Evolutionary conservation across 768 basidiomycete species (phyloP), one percentile per base, ranked within the genome.

Genomic region (Tricholoma terreum): DNA sequence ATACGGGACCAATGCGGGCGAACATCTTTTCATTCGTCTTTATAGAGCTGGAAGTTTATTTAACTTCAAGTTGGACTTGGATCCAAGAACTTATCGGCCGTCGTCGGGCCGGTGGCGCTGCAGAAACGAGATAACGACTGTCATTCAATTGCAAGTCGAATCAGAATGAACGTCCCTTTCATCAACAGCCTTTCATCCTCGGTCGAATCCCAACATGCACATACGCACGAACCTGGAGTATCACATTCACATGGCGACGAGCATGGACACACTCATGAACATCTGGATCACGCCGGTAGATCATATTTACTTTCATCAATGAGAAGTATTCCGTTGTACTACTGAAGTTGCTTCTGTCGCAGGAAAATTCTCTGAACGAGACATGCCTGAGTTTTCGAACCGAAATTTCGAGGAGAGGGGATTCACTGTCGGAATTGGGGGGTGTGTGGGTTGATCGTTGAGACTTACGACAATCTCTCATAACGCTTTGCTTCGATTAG

Each of bases 391-490:
- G 67, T 98, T 90, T 65, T 78, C 86, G 7, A 70, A 73, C 2
- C 79, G 96, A 34, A 90, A 94, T 76, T 98, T 94, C 65, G 82
- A 86, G 52, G 95, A 98, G 73, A 79, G 96, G 60, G 97, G 91
- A 1, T 99, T 98, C 74, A 98, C 96, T 0, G 78, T 99, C 58
- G 96, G 96, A n/a, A 98, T 98, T 55, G 96, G 96, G 66, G 95
- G 95, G 95, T 95, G 66, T 49, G 87, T 55, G 31, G 15, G 42
- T 12, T 45, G 21, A 45, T 54, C 21, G 50, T 42, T 40, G 14
- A 35, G 7, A 40, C 38, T 27, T 17, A n/a, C 17, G 24, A 21
- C 24, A 33, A 11, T 5, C 10, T 34, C 55, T 62, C 49, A 58
- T 55, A 19, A 52, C 38, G 30, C 31, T 12, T 35, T 30, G 50